Conservation (phyloP, 108 stramenopile species). For the Pseudonitzschia multistriata region DNA sequence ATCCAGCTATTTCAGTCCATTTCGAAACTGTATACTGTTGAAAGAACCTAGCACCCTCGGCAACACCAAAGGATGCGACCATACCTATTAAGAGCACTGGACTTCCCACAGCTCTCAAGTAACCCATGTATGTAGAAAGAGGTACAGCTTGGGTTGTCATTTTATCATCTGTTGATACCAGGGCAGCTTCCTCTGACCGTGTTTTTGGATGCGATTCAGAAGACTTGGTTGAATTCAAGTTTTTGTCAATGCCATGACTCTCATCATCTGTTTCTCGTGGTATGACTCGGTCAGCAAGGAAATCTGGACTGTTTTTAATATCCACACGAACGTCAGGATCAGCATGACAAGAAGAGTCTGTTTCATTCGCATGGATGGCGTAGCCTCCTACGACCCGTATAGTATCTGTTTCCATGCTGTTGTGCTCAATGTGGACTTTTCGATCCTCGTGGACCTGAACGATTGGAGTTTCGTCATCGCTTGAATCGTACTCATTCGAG, state of each 20-base stretch:
- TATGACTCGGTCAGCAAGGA: conserved; percentile 39
- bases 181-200: conserved; percentile 2
- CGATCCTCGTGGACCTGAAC: neutral
- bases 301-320: conserved; percentile 47
- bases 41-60: conserved; percentile 76
- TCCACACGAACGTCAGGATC: conserved; percentile 60
- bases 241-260: neutral
- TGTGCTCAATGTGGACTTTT: conserved; percentile 1
- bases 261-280: conserved; percentile 15
- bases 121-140: conserved; percentile 63
- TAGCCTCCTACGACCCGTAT: conserved; percentile 33
- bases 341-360: conserved; percentile 46
- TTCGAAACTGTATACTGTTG: conserved; percentile 79
- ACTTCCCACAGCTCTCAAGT: conserved; percentile 68
- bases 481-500: neutral
- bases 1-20: conserved; percentile 70
- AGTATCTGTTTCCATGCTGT: neutral
- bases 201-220: neutral
- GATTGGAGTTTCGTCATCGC: neutral
- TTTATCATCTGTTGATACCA: conserved; percentile 63
- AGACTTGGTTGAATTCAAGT: conserved; percentile 1
- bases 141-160: conserved; percentile 82
- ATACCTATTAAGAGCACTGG: conserved; percentile 62
- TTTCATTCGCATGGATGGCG: conserved; percentile 19
- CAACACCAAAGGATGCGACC: conserved; percentile 54